These are phyloP conservation scores for Helicostylum pulchrum DNA, from an alignment of 192 early-diverging fungal species.

Conservation along the genomic window DNA sequence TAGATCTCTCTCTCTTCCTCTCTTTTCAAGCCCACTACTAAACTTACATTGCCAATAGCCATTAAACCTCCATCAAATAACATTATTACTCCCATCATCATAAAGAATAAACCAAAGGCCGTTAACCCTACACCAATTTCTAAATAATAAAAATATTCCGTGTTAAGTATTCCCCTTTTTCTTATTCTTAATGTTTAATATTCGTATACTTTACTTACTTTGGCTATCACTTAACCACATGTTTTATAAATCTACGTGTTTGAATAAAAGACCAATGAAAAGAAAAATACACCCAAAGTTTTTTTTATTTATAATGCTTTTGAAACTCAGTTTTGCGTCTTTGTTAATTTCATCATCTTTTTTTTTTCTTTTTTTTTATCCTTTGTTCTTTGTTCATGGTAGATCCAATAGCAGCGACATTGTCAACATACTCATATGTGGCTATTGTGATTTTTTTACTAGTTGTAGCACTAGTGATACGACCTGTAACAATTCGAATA, in stretches of 20 bases:
- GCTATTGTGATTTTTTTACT: conserved; percentile 58
- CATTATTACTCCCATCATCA: conserved; percentile 89
- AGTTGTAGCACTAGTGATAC: conserved; percentile 58
- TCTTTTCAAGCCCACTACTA: too few species aligned
- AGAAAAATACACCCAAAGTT: neutral
- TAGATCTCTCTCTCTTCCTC: too few species aligned
- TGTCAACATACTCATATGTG: conserved; percentile 52
- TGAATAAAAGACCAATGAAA: too few species aligned
- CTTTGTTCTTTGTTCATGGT: too few species aligned
- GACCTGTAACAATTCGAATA: conserved; percentile 50
- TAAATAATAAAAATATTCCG: conserved; percentile 15
- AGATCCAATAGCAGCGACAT: too few species aligned
- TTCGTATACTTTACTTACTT: conserved; percentile 17
- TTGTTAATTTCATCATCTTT: too few species aligned
- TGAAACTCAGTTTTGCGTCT: too few species aligned
- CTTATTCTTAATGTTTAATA: neutral
- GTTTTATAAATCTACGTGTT: conserved; percentile 6
- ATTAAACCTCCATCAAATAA: conserved; percentile 94
- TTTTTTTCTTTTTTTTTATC: too few species aligned
- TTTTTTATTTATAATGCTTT: neutral
- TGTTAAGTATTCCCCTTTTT: neutral
- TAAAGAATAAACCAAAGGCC: conserved; percentile 89
- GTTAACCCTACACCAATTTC: conserved; percentile 94
- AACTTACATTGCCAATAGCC: conserved; percentile 90
- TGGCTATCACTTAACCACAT: conserved; percentile 40